phyloP scores from a whole-genome alignment of 208 protist genomes.

The Crithidia mellificae region DNA sequence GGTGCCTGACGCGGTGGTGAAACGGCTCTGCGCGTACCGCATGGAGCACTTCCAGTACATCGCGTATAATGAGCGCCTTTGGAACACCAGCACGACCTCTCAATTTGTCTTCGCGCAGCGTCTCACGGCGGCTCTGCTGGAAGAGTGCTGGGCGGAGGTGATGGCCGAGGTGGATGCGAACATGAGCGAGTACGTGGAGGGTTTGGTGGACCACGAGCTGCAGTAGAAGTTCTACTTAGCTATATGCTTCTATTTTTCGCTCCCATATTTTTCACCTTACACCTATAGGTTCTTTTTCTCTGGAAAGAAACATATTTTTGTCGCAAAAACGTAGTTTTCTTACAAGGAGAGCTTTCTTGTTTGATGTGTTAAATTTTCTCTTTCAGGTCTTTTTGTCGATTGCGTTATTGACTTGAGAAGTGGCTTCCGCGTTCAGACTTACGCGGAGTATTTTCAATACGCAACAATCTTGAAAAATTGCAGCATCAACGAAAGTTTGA shows the following conservation, averaged over 20 bases:
- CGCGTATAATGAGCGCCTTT: constrained; percentile 78
- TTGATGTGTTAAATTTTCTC: too few species aligned
- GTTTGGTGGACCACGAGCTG: constrained; percentile 79
- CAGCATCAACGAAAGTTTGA: too few species aligned
- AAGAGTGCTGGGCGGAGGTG: constrained; percentile 81
- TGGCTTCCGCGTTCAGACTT: too few species aligned
- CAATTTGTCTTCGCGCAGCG: constrained; percentile 85
- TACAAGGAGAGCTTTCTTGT: too few species aligned
- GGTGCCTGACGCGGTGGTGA: constrained; percentile 62
- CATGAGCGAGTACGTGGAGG: constrained; percentile 89
- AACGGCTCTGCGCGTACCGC: constrained; percentile 68
- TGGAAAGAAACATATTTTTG: too few species aligned
- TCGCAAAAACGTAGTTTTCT: too few species aligned
- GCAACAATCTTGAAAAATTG: too few species aligned
- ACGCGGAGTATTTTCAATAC: too few species aligned
- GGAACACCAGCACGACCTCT: constrained; percentile 82
- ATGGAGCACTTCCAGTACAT: constrained; percentile 81
- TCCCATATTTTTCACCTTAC: background rate
- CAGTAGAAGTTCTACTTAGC: too few species aligned
- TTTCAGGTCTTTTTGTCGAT: too few species aligned
- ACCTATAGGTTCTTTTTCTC: too few species aligned
- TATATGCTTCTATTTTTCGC: background rate
- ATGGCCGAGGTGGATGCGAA: constrained; percentile 72
- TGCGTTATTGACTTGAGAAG: too few species aligned
- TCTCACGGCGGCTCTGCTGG: constrained; percentile 65